These are phyloP conservation scores for Phytophthora macrochlamydospora DNA, from an alignment of 352 stramenopile genomes.

Conservation along the genomic window DNA sequence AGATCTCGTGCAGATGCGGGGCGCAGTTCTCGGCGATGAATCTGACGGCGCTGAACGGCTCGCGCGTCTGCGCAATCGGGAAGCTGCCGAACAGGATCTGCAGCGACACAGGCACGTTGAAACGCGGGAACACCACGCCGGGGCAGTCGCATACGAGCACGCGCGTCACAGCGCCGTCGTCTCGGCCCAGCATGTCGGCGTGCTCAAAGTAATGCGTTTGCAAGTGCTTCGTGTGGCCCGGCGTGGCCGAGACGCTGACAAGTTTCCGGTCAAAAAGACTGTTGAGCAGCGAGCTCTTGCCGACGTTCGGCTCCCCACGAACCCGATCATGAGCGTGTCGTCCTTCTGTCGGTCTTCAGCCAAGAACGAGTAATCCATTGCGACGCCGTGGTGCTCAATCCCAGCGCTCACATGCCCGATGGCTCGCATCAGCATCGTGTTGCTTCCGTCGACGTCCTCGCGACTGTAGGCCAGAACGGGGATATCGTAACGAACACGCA, in stretches of 20 bases:
- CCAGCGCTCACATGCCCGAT: conserved; percentile 42
- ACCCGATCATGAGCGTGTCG: conserved; percentile 90
- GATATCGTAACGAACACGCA: conserved; percentile 87
- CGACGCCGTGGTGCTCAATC: conserved; percentile 25
- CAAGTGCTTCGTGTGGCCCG: conserved; percentile 83
- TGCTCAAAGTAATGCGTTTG: conserved; percentile 82
- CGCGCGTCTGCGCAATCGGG: conserved; percentile 84
- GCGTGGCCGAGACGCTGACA: conserved; percentile 79
- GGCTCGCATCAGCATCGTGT: conserved; percentile 40
- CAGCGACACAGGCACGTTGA: conserved; percentile 67
- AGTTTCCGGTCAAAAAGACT: conserved; percentile 78
- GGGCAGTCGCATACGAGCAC: conserved; percentile 81
- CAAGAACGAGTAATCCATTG: not conserved
- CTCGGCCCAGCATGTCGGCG: conserved; percentile 53
- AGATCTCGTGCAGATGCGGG: conserved; percentile 73
- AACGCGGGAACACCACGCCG: conserved; percentile 80
- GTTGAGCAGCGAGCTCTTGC: conserved; percentile 96
- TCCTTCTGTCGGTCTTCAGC: conserved; percentile 89
- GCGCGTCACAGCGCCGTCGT: conserved; percentile 26
- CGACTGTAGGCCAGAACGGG: conserved; percentile 77
- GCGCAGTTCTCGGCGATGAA: conserved; percentile 87
- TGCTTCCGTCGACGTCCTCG: conserved; percentile 66
- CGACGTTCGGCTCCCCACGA: conserved; percentile 98
- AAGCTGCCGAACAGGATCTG: conserved; percentile 87
- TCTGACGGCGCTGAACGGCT: conserved; percentile 84